phyloP scores from a whole-genome alignment of 495 filamentous ascomycete species.

The Penicillium coprophilum region DNA sequence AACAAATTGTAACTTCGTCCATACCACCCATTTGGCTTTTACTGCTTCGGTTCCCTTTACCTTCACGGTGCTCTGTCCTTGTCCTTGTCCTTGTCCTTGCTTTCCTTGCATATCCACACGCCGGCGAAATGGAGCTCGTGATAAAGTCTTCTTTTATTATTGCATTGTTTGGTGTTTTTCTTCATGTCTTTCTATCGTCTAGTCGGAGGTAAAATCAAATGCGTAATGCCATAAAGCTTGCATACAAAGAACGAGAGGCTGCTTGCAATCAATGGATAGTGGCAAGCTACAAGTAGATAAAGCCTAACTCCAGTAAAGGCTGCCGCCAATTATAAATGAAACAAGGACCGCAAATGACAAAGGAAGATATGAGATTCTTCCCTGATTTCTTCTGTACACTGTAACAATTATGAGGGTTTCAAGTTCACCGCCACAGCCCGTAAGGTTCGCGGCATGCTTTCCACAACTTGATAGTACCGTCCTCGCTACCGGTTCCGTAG shows the following conservation, averaged over 20 bases:
- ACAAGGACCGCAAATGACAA: not conserved
- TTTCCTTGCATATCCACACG: not conserved
- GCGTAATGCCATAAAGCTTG: not conserved
- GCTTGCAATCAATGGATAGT: not conserved
- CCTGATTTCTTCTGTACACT: slow-evolving; percentile 5
- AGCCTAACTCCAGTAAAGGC: not conserved
- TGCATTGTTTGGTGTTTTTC: not conserved
- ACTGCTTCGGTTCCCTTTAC: not conserved
- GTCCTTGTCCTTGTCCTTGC: not conserved
- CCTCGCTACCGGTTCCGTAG: slow-evolving; percentile 94
- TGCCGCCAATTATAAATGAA: slow-evolving; percentile 1
- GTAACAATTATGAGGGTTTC: slow-evolving; percentile 1
- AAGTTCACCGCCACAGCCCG: slow-evolving; percentile 60
- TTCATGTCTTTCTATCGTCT: not conserved
- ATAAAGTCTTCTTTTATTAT: not conserved
- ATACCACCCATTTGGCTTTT: slow-evolving; percentile 6
- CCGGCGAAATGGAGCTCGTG: not conserved
- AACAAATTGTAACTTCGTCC: slow-evolving; percentile 23
- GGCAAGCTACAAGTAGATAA: not conserved
- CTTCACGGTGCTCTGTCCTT: not conserved
- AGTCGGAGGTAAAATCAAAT: not conserved
- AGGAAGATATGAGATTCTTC: not conserved
- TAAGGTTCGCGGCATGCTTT: slow-evolving; percentile 68
- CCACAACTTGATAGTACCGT: slow-evolving; percentile 95
- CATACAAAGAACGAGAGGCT: not conserved